Evolutionary conservation across 75 land plant species (phyloP), one percentile per base, ranked within the genome.

Genomic region (Larix kaempferi): DNA sequence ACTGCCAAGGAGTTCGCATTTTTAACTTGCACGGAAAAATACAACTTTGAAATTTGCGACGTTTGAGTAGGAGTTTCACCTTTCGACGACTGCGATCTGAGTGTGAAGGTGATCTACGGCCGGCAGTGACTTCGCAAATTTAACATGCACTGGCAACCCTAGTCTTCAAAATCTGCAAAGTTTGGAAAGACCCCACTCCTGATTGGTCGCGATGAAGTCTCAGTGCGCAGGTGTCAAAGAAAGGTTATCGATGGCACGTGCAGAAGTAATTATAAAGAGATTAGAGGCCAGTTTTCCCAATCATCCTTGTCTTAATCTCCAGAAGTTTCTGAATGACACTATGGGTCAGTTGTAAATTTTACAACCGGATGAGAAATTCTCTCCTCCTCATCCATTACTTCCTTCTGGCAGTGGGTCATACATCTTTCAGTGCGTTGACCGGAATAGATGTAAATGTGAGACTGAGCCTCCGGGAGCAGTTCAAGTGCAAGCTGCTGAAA

Each of bases 161-260:
- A n/a, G n/a, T n/a, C n/a, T n/a, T n/a, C n/a, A n/a, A n/a, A n/a
- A n/a, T n/a, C n/a, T n/a, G n/a, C n/a, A n/a, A n/a, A n/a, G n/a
- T n/a, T n/a, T n/a, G n/a, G n/a, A n/a, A n/a, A n/a, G n/a, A n/a
- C n/a, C n/a, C n/a, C n/a, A n/a, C n/a, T n/a, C n/a, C n/a, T n/a
- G n/a, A n/a, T n/a, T n/a, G n/a, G n/a, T n/a, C n/a, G n/a, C n/a
- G n/a, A n/a, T n/a, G 89, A 94, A 94, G 77, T n/a, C n/a, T n/a
- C n/a, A n/a, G n/a, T n/a, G n/a, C n/a, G 96, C 92, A 89, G 96
- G 96, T 6, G 94, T 94, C 1, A 94, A 94, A 35, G 96, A 94
- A 67, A 94, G 96, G n/a, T n/a, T n/a, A n/a, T n/a, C n/a, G n/a
- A n/a, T n/a, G n/a, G n/a, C n/a, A n/a, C n/a, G n/a, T 2, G 92